A percentile compares a stretch with the other conserved stretches of the same genome.
Conservation (phyloP, 306 rosid genomes). For the Hylodesmum podocarpum region DNA sequence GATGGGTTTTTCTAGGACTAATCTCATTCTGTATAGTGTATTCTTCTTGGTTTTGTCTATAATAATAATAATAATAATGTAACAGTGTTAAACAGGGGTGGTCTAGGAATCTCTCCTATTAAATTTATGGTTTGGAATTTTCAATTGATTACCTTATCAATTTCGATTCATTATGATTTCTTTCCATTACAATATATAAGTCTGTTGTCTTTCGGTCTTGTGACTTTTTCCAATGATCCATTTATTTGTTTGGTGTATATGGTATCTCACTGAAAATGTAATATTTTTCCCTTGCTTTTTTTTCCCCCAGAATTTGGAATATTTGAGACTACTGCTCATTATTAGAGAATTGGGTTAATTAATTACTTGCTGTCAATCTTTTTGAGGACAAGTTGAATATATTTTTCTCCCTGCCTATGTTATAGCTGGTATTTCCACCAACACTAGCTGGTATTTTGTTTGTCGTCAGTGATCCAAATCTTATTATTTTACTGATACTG, state of each 20-base stretch:
- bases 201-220: constrained; percentile 2
- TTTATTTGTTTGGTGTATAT: constrained; percentile 1
- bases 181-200: constrained; percentile 7
- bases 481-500: neutral
- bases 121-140: neutral
- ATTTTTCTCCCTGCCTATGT: neutral
- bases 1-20: constrained; percentile 39
- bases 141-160: constrained; percentile 18
- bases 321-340: neutral
- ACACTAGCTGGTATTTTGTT: constrained; percentile 9
- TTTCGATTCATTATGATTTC: constrained; percentile 11
- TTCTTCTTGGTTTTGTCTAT: neutral
- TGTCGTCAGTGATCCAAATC: neutral
- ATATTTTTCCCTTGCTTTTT: neutral
- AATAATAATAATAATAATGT: constrained; percentile 10
- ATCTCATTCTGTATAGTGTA: constrained; percentile 34
- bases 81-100: constrained; percentile 3
- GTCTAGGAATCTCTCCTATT: constrained; percentile 27
- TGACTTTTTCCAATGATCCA: neutral
- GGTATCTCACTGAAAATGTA: neutral
- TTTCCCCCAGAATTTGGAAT: constrained; percentile 7
- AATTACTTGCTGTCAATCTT: constrained; percentile 25
- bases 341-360: neutral
- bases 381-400: constrained; percentile 19
- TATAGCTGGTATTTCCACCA: no score